Evolutionary conservation across 768 basidiomycete species (phyloP).

Genomic region (Auricularia auricula-judae): DNA sequence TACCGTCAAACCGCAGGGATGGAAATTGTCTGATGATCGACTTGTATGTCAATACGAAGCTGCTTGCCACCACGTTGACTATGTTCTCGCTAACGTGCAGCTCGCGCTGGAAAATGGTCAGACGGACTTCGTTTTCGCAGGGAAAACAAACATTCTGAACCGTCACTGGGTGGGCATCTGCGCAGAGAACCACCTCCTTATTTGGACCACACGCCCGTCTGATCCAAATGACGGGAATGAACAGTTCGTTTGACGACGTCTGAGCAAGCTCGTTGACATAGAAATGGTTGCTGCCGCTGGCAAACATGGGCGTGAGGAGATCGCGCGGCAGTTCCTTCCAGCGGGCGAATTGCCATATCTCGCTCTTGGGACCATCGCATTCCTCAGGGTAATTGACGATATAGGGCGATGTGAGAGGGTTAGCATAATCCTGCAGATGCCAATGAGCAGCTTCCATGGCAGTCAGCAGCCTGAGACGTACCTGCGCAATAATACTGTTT

Average conservation of each 20-base stretch:
- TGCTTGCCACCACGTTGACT: too few species aligned
- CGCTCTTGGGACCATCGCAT: not conserved
- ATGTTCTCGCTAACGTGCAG: too few species aligned
- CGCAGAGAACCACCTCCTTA: not conserved
- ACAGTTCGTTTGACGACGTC: not conserved
- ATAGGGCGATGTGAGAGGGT: not conserved
- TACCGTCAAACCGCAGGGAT: too few species aligned
- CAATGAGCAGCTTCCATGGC: too few species aligned
- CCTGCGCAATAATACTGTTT: not conserved
- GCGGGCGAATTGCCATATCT: not conserved
- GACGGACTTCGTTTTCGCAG: too few species aligned
- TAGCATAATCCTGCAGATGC: not conserved
- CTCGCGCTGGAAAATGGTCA: too few species aligned
- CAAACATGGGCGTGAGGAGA: constrained; percentile 11
- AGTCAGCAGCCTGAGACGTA: not conserved
- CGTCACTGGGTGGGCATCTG: not conserved
- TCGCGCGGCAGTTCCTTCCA: not conserved
- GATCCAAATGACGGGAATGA: constrained; percentile 5
- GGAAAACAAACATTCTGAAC: too few species aligned
- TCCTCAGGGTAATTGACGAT: constrained; percentile 1
- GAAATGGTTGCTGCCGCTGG: constrained; percentile 5
- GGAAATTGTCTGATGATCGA: too few species aligned
- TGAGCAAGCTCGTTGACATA: constrained; percentile 12
- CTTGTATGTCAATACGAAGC: too few species aligned
- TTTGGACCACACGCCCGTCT: not conserved